Evolutionary conservation across 192 early-diverging fungal species (phyloP).

Genomic region (Gigaspora rosea): DNA sequence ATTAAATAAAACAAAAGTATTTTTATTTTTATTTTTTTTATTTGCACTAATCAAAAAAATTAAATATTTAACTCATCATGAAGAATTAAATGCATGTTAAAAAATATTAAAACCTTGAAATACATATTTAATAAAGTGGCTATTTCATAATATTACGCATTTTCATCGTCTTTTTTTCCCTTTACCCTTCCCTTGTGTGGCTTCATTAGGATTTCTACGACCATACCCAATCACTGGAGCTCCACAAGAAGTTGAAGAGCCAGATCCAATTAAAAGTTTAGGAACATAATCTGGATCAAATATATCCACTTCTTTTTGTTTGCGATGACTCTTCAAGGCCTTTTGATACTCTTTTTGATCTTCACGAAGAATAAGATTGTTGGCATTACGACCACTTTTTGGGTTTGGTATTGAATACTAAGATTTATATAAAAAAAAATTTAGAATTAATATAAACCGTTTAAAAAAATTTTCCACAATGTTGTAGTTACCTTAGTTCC

Average conservation of each 20-base stretch:
- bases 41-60: no score
- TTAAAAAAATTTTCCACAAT: background rate
- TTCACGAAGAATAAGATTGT: conserved; percentile 82
- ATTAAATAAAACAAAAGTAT: no score
- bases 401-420: conserved; percentile 85
- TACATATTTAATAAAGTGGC: no score
- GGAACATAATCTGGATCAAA: conserved; percentile 74
- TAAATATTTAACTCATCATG: no score
- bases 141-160: background rate
- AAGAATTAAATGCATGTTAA: no score
- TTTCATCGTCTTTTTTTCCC: conserved; percentile 51
- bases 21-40: no score
- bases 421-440: background rate
- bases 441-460: background rate
- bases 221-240: conserved; percentile 68
- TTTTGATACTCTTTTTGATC: conserved; percentile 87
- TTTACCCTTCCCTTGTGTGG: conserved; percentile 46
- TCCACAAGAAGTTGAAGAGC: conserved; percentile 60
- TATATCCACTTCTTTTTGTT: conserved; percentile 58
- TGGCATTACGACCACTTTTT: conserved; percentile 74
- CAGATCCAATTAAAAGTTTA: conserved; percentile 47
- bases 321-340: conserved; percentile 52
- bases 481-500: conserved; percentile 71
- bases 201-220: conserved; percentile 67
- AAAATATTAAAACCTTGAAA: no score